Conservation (phyloP, 768 basidiomycete species). For the Amanita brunnescens region DNA sequence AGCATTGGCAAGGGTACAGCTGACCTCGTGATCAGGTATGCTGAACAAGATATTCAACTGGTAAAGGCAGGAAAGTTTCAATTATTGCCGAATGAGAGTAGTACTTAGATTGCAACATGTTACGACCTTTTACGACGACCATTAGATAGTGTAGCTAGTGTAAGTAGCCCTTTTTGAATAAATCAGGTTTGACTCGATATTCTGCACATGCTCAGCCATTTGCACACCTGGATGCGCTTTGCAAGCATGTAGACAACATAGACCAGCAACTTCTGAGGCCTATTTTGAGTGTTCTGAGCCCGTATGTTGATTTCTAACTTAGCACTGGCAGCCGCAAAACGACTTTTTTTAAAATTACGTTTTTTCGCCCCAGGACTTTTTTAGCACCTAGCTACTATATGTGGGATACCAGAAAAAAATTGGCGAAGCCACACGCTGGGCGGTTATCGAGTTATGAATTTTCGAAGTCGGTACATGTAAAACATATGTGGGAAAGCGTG, state of each 20-base stretch:
- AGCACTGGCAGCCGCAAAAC: not conserved
- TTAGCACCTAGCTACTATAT: not conserved
- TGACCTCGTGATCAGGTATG: conserved; percentile 2
- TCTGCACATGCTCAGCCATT: not conserved
- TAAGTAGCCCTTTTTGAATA: not conserved
- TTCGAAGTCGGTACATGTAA: not conserved
- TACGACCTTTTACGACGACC: not conserved
- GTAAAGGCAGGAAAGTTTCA: conserved; percentile 2
- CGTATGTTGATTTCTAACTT: not conserved
- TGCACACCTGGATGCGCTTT: not conserved
- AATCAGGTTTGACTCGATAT: not conserved
- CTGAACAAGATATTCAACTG: conserved; percentile 3
- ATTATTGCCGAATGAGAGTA: not conserved
- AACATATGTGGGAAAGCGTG: not conserved
- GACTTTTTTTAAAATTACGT: not conserved
- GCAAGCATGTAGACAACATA: not conserved
- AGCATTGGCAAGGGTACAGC: conserved; percentile 5
- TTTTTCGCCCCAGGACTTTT: not conserved
- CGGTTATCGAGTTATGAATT: conserved; percentile 1
- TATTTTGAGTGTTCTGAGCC: not conserved
- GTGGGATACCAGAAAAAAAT: not conserved
- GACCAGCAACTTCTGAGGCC: not conserved
- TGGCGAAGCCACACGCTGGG: not conserved
- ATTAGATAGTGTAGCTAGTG: not conserved
- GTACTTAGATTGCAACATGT: not conserved